Base-by-base conservation (phyloP, 352 stramenopile species). In the Nothophytophthora sp. region DNA sequence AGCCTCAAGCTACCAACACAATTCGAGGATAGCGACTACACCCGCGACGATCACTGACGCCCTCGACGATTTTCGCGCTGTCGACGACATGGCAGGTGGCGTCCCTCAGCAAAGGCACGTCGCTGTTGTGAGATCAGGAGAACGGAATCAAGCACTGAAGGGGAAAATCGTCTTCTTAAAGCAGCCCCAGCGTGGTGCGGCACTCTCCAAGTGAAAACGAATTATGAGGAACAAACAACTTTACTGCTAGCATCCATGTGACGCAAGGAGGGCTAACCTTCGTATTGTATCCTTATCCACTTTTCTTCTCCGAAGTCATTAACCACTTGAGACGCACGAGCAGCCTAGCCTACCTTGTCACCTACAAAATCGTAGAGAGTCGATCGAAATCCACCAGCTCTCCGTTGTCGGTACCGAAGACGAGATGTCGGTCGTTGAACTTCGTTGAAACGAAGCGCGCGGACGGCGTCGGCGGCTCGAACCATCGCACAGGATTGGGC, bases 331-430 rank as follows among this genome's bases (percentile, higher is more conserved):
- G 20, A 28, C 22, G 9, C 29, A 19, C 41, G 29, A 18, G 13
- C 33, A 23, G 4, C 13, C 16, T 15, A 23, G 38, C 10, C 13
- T 20, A n/a, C n/a, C n/a, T n/a, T 20, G 28, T 35, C 46, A 20
- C 35, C 55, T 73, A 82, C 66, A 85, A 64, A 70, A 79, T 60
- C 34, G 70, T 68, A 37, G 74, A 63, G n/a, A 81, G 64, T 63
- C 80, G 76, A 58, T 90, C 80, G 70, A 88, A 89, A 73, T 91
- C 70, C 60, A 91, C 54, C 39, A 93, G 73, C 50, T 88, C 73
- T 43, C 83, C 86, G 34, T 61, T 65, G 45, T 90, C 64, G 10
- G 86, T 92, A 36, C 86, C 86, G 37, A 95, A 73, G 35, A 94
- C 70, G 27, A 95, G 60, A 43, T 92, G 70, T 25, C 70, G 73